Base-by-base conservation (phyloP, 225 moss, liverwort and hornwort species). In the Sphagnum tenellum region DNA sequence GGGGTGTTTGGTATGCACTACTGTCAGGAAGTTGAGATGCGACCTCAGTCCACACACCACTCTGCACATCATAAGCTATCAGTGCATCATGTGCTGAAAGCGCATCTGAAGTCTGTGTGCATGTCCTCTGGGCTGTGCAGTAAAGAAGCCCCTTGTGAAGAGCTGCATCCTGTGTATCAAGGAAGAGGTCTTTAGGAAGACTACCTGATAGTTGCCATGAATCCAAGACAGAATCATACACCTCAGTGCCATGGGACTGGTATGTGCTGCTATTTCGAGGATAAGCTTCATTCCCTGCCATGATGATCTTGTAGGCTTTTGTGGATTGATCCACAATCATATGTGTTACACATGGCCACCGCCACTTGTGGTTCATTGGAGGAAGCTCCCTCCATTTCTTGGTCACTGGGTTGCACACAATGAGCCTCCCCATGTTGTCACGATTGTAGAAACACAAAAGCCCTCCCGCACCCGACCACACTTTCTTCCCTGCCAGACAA, bases 351-450 rank as follows among this genome's bases (percentile, higher is more conserved):
- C 76, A 72, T 9, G 83, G 83, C 57, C 68, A 83, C 2, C 76
- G 76, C 83, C 83, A 83, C 0, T 64, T 48, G 45, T 60, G 76
- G 7, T 55, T 47, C 8, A 74, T 69, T 5, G 47, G 1, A 2
- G 82, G 76, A 3, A 83, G 3, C 11, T 79, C 62, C 1, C 45
- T 61, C 59, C 72, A 70, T 6, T 77, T 55, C 55, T 65, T 79
- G 4, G 74, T 83, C 8, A 83, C 12, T 3, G 82, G 82, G 49
- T 83, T 83, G 76, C 79, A 79, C 5, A 83, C 55, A 1, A 74
- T 74, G 12, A 83, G 66, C 45, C 57, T 62, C 48, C 45, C 74
- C 69, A 2, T 76, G 66, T 63, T 76, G 71, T 2, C 79, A 69
- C 48, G 52, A 0, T 6, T 52, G 52, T 52, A 52, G 52, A 83